Percentiles rank a stretch among this genome's conserved stretches.
These are phyloP conservation scores for Leccinum broughii DNA, from an alignment of 768 basidiomycete species.

Conservation along the genomic window DNA sequence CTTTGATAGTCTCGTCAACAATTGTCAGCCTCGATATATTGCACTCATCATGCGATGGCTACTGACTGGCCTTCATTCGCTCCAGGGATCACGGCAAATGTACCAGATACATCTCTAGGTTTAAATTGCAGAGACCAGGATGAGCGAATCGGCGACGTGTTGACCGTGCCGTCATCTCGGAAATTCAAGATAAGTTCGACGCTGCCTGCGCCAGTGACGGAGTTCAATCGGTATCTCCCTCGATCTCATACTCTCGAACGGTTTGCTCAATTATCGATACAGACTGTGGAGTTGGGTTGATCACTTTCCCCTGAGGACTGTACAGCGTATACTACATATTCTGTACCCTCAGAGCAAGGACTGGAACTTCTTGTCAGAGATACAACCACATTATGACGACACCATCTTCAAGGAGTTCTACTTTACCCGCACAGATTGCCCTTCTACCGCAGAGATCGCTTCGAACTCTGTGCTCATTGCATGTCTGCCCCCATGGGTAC, in stretches of 20 bases:
- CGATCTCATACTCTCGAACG: neutral
- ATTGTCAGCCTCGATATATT: slow-evolving; percentile 24
- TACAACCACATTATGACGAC: slow-evolving; percentile 36
- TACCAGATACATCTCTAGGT: slow-evolving; percentile 32
- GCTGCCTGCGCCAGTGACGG: slow-evolving; percentile 32
- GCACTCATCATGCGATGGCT: neutral
- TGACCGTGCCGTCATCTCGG: slow-evolving; percentile 34
- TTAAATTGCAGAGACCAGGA: slow-evolving; percentile 27
- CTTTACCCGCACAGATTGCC: slow-evolving; percentile 36
- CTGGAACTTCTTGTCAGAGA: slow-evolving; percentile 45
- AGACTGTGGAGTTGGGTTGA: slow-evolving; percentile 36
- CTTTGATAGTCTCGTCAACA: slow-evolving; percentile 31
- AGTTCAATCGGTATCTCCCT: slow-evolving; percentile 32
- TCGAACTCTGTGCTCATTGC: slow-evolving; percentile 47
- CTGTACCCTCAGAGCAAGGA: slow-evolving; percentile 41
- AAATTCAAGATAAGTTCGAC: slow-evolving; percentile 29
- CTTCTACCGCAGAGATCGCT: slow-evolving; percentile 28
- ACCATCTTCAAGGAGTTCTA: slow-evolving; percentile 47
- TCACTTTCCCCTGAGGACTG: slow-evolving; percentile 35
- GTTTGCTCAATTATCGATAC: slow-evolving; percentile 2
- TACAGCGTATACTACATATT: slow-evolving; percentile 43
- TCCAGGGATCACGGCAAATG: slow-evolving; percentile 29
- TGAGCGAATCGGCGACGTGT: slow-evolving; percentile 25
- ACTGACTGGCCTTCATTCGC: slow-evolving; percentile 1
- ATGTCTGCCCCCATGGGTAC: slow-evolving; percentile 63